phyloP scores from a whole-genome alignment of 257 asterid species.

The Apocynum venetum region DNA sequence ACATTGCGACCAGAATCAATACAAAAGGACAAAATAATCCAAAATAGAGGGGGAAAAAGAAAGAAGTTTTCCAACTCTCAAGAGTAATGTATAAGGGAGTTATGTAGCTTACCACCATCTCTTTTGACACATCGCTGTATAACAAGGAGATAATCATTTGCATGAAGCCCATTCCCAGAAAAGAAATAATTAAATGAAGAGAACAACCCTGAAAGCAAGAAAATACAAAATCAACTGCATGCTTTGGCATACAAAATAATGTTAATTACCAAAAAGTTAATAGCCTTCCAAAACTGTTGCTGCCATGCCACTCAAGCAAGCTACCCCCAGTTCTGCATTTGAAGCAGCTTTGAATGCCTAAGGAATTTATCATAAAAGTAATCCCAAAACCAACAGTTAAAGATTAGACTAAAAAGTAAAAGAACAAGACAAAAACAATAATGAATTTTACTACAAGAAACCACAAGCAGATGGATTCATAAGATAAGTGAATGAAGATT shows the following conservation, averaged over 20 bases:
- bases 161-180: constrained; percentile 66
- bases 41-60: neutral
- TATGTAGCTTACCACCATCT: constrained; percentile 51
- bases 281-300: constrained; percentile 64
- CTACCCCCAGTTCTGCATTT: constrained; percentile 59
- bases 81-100: neutral
- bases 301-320: constrained; percentile 77
- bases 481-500: constrained; percentile 2
- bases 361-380: constrained; percentile 20
- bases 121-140: constrained; percentile 54
- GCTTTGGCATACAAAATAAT: constrained; percentile 10
- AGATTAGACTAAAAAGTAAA: neutral
- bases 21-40: neutral
- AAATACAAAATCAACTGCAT: constrained; percentile 18
- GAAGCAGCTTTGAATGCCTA: constrained; percentile 82
- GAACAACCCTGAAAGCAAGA: constrained; percentile 60
- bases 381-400: constrained; percentile 10
- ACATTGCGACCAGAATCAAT: neutral
- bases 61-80: neutral
- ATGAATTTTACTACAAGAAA: neutral
- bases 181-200: constrained; percentile 82
- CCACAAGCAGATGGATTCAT: neutral
- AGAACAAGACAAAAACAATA: constrained; percentile 1
- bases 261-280: constrained; percentile 20
- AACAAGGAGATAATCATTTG: constrained; percentile 63